Evolutionary conservation across 1,139 yeast genomes (phyloP).

Genomic region (Geotrichum restrictum): DNA sequence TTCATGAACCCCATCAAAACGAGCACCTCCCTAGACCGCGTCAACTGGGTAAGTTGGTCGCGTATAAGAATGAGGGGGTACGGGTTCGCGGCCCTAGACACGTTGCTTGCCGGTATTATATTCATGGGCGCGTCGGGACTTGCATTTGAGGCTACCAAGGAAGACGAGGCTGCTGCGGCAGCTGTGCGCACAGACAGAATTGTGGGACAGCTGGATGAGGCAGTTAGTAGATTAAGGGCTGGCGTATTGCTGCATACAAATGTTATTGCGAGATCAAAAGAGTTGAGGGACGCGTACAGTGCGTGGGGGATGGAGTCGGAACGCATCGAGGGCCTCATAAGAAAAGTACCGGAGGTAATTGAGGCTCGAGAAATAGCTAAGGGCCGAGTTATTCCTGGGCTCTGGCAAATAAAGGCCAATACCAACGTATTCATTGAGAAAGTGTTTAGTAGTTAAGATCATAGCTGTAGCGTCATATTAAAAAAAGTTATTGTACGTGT

Average conservation of each 20-base stretch:
- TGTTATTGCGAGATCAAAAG: constrained; percentile 16
- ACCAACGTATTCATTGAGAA: not conserved
- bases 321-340: not conserved
- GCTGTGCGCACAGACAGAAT: constrained; percentile 7
- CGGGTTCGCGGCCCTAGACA: constrained; percentile 22
- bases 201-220: constrained; percentile 5
- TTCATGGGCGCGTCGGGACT: constrained; percentile 28
- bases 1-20: constrained; percentile 11
- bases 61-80: constrained; percentile 23
- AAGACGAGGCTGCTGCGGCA: constrained; percentile 15
- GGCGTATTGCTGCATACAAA: constrained; percentile 18
- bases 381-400: constrained; percentile 12
- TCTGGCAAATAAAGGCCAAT: not conserved
- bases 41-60: constrained; percentile 27
- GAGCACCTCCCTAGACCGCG: constrained; percentile 14
- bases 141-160: constrained; percentile 19
- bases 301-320: constrained; percentile 15
- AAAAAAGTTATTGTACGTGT: no score
- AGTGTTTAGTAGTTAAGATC: not conserved
- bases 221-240: constrained; percentile 13
- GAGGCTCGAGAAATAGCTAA: constrained; percentile 19
- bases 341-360: constrained; percentile 8
- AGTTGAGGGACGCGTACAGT: constrained; percentile 12
- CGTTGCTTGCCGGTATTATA: constrained; percentile 22
- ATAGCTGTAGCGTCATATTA: no score